phyloP scores from a whole-genome alignment of 2,329 filamentous ascomycete genomes.

The Parastagonospora nodorum region DNA sequence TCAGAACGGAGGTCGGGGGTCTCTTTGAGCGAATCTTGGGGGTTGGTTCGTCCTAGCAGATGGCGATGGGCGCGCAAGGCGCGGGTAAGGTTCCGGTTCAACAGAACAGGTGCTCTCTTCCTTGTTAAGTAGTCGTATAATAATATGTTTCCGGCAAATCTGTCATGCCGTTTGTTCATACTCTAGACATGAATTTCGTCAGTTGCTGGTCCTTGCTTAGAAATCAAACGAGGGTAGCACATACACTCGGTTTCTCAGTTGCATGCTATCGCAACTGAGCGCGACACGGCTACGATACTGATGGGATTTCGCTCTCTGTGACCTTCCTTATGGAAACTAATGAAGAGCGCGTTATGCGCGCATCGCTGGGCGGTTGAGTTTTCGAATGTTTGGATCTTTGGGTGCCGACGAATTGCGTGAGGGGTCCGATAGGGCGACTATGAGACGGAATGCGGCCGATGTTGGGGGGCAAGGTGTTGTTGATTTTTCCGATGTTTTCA shows the following conservation, averaged over 20 bases:
- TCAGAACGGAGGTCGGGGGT: constrained; percentile 5
- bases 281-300: no score
- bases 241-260: background rate
- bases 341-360: constrained; percentile 3
- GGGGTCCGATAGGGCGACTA: background rate
- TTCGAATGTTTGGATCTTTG: background rate
- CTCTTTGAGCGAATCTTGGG: background rate
- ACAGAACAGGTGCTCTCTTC: constrained; percentile 27
- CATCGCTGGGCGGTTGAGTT: background rate
- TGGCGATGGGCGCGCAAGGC: constrained; percentile 25
- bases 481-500: background rate
- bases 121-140: constrained; percentile 30
- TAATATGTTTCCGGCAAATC: constrained; percentile 29
- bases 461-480: background rate
- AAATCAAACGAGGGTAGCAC: background rate
- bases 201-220: background rate
- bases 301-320: background rate
- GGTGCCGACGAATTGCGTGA: background rate
- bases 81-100: constrained; percentile 30
- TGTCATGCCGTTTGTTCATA: constrained; percentile 28
- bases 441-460: no score
- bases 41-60: constrained; percentile 4
- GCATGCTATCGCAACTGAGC: constrained; percentile 5
- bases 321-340: background rate
- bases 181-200: constrained; percentile 11